These are phyloP conservation scores for Primulina eburnea DNA, from an alignment of 257 asterid species.

Conservation along the genomic window DNA sequence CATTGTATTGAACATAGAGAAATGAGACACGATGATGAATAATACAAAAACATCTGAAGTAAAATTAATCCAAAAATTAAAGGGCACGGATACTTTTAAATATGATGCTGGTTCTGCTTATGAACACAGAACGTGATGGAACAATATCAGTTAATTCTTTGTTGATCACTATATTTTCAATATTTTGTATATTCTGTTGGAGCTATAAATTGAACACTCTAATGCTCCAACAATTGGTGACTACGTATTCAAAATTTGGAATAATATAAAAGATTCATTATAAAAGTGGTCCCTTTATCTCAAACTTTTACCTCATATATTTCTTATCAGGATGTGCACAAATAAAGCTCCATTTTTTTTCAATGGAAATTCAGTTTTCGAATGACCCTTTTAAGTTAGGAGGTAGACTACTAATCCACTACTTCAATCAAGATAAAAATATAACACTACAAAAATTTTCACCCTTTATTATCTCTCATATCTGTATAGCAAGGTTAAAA, in stretches of 20 bases:
- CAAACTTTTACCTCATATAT: background rate
- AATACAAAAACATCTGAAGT: constrained; percentile 23
- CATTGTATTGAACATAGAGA: constrained; percentile 40
- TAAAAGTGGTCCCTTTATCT: background rate
- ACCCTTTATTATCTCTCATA: background rate
- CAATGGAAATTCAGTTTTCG: background rate
- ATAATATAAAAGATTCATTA: background rate
- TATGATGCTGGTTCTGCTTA: constrained; percentile 7
- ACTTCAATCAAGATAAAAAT: background rate
- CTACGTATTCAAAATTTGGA: constrained; percentile 12
- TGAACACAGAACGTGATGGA: background rate
- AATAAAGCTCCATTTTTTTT: too few relatives aligned
- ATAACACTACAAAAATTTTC: background rate
- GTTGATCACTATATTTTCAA: background rate
- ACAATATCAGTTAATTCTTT: background rate
- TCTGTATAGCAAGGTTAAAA: background rate
- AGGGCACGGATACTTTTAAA: constrained; percentile 11
- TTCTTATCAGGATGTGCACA: background rate
- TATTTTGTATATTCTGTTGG: background rate
- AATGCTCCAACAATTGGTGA: constrained; percentile 6
- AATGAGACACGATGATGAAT: constrained; percentile 40
- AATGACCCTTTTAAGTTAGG: background rate
- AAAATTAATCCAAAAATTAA: constrained; percentile 9
- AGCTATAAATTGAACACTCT: constrained; percentile 8
- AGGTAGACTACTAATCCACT: background rate